phyloP scores from a whole-genome alignment of 345 rosid species.

The Arabidopsis suecica region DNA sequence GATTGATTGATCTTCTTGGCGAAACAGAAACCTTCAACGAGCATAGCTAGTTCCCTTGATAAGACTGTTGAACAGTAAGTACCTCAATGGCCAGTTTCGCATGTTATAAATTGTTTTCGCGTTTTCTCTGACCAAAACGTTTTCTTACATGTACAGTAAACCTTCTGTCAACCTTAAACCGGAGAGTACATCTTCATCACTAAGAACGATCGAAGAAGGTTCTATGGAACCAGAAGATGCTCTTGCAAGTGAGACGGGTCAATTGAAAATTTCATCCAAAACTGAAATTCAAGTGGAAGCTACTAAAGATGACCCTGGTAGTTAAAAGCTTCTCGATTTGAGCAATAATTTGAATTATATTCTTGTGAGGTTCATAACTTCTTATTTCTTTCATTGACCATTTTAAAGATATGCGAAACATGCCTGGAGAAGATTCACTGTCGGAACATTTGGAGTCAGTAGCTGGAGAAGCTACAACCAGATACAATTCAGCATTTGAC shows the following conservation, averaged over 20 bases:
- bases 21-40: conserved; percentile 32
- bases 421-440: conserved; percentile 14
- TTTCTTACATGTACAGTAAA: conserved; percentile 16
- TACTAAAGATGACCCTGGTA: not conserved
- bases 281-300: conserved; percentile 20
- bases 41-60: not conserved
- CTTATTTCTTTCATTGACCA: conserved; percentile 15
- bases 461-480: conserved; percentile 4
- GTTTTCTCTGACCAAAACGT: conserved; percentile 19
- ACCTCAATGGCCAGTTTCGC: not conserved
- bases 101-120: not conserved
- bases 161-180: conserved; percentile 13
- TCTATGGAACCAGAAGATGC: conserved; percentile 19
- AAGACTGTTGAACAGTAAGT: conserved; percentile 33
- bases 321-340: conserved; percentile 6
- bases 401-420: conserved; percentile 31
- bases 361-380: conserved; percentile 11
- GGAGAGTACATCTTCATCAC: conserved; percentile 2
- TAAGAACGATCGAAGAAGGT: conserved; percentile 3
- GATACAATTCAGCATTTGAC: conserved; percentile 33
- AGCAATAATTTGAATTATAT: conserved; percentile 1
- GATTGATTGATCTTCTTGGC: conserved; percentile 21
- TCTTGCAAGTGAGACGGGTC: conserved; percentile 19
- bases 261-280: not conserved
- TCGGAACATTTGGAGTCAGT: conserved; percentile 12